phyloP scores from a whole-genome alignment of 805 yeast species.

The Candida sithepensis region DNA sequence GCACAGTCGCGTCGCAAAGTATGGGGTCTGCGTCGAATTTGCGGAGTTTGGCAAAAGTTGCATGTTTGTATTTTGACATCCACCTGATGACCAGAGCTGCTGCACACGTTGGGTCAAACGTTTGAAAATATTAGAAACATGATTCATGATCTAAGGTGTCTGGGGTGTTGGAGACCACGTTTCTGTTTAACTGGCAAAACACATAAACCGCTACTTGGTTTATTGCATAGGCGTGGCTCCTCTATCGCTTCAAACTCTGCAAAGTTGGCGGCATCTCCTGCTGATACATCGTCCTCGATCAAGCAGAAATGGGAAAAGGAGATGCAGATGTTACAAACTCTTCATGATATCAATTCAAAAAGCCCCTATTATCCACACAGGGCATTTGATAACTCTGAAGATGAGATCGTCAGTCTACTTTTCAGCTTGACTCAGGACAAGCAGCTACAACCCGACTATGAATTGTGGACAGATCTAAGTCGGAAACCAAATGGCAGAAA shows the following conservation, averaged over 20 bases:
- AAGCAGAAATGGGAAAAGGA: slow-evolving; percentile 1
- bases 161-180: no score
- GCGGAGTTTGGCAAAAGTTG: neutral
- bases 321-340: neutral
- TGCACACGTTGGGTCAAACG: neutral
- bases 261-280: no score
- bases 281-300: neutral
- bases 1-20: no score
- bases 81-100: no score
- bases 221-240: no score
- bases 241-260: no score
- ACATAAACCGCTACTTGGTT: no score
- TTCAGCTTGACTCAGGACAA: neutral
- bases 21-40: neutral
- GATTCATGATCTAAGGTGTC: no score
- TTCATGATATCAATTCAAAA: slow-evolving; percentile 1
- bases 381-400: neutral
- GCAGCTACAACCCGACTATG: neutral
- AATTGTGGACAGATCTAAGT: slow-evolving; percentile 5
- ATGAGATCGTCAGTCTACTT: neutral
- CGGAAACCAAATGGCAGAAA: neutral
- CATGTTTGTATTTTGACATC: no score
- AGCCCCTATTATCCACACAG: neutral
- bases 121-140: neutral
- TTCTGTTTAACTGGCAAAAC: no score